Evolutionary conservation across 805 yeast genomes (phyloP).

Genomic region (Aciculoconidium aculeatum): DNA sequence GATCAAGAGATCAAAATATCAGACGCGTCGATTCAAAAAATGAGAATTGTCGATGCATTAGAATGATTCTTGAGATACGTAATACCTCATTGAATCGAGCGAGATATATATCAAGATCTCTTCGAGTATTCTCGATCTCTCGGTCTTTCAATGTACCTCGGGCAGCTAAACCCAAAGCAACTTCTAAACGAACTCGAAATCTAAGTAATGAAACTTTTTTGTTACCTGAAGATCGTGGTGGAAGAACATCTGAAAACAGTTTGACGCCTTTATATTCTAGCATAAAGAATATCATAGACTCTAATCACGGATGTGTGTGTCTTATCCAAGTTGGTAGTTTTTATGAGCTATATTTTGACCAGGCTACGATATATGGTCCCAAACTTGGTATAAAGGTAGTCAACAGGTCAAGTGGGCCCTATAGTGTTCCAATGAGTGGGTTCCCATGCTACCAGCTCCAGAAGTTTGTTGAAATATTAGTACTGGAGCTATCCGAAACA

Average conservation of each 20-base stretch:
- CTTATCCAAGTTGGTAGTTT: conserved; percentile 80
- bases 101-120: too few relatives aligned
- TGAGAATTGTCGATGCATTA: too few relatives aligned
- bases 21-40: too few relatives aligned
- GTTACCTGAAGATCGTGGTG: conserved; percentile 37
- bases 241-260: conserved; percentile 22
- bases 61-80: too few relatives aligned
- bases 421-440: conserved; percentile 75
- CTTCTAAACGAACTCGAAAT: too few relatives aligned
- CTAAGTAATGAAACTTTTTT: not conserved
- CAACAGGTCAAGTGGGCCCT: conserved; percentile 39
- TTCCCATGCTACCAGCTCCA: conserved; percentile 73
- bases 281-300: conserved; percentile 25
- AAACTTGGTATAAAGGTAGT: conserved; percentile 69
- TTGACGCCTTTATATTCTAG: conserved; percentile 32
- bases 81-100: too few relatives aligned
- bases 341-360: conserved; percentile 84
- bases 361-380: conserved; percentile 71
- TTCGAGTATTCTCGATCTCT: too few relatives aligned
- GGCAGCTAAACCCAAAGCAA: too few relatives aligned
- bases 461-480: conserved; percentile 67
- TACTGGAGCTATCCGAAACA: conserved; percentile 59
- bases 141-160: too few relatives aligned
- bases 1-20: too few relatives aligned
- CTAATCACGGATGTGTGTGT: conserved; percentile 35